These are phyloP conservation scores for Tricholoma saponaceum DNA, from an alignment of 768 basidiomycete species.

Conservation along the genomic window DNA sequence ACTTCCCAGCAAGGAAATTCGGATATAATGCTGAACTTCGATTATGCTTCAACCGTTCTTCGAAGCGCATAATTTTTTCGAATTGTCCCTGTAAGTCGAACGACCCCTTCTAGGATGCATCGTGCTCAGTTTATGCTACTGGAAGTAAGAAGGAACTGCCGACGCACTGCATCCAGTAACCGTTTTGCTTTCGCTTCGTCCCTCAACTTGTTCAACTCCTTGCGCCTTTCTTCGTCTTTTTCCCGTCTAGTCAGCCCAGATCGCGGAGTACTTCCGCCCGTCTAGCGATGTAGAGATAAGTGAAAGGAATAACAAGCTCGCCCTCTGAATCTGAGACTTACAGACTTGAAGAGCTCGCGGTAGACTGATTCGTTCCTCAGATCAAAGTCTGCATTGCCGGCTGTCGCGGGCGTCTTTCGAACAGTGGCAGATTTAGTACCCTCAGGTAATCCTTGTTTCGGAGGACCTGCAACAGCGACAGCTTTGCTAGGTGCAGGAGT, in stretches of 20 bases:
- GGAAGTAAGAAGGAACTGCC: background rate
- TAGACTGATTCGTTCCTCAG: constrained; percentile 62
- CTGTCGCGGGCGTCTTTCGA: constrained; percentile 37
- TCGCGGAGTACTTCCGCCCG: constrained; percentile 39
- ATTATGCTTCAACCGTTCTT: constrained; percentile 47
- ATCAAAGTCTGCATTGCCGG: constrained; percentile 56
- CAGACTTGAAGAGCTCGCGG: constrained; percentile 56
- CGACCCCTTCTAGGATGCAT: constrained; percentile 32
- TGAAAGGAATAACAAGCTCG: background rate
- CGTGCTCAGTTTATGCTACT: background rate
- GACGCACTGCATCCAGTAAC: constrained; percentile 48
- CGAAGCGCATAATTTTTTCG: constrained; percentile 61
- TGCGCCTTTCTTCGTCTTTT: constrained; percentile 65
- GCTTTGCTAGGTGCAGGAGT: constrained; percentile 21
- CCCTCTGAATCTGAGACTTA: constrained; percentile 21
- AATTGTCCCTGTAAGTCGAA: constrained; percentile 57
- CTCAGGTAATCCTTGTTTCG: constrained; percentile 25
- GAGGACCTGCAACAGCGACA: constrained; percentile 18
- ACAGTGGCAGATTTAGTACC: constrained; percentile 22
- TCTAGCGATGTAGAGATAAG: constrained; percentile 18
- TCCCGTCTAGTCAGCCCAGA: constrained; percentile 43
- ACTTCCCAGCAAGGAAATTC: constrained; percentile 55
- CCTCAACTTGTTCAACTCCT: constrained; percentile 64
- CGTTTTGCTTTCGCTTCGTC: constrained; percentile 64
- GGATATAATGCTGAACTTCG: constrained; percentile 57